Percentiles rank a stretch among this genome's conserved stretches.
Evolutionary conservation across 331 rosid genomes (phyloP).

Genomic region (Cucumis variabilis): DNA sequence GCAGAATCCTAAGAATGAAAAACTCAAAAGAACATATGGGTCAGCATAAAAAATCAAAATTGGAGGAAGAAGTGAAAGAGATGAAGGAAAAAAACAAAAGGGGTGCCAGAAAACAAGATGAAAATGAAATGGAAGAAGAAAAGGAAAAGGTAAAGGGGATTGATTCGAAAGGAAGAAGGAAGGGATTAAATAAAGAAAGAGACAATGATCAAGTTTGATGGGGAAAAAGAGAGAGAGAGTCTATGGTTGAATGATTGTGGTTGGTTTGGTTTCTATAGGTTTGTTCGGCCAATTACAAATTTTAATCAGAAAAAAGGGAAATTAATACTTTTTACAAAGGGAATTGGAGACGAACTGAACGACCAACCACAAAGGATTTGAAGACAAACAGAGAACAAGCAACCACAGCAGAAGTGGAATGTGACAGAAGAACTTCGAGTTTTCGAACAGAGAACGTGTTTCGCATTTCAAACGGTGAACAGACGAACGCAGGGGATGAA

Average conservation of each 20-base stretch:
- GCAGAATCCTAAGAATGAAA: background rate
- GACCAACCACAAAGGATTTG: no score
- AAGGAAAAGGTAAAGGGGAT: background rate
- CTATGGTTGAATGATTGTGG: conserved; percentile 24
- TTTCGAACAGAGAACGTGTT: no score
- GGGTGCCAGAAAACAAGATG: background rate
- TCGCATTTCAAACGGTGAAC: no score
- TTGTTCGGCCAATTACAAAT: background rate
- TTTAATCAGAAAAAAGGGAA: no score
- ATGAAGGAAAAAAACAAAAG: background rate
- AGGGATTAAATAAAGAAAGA: conserved; percentile 3
- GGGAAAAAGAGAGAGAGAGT: background rate
- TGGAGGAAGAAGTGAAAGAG: conserved; percentile 3
- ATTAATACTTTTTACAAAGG: no score
- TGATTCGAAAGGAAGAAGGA: conserved; percentile 23
- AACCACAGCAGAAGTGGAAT: no score
- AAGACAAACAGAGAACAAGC: no score
- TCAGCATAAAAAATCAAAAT: background rate
- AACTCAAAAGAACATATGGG: background rate
- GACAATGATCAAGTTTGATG: conserved; percentile 18
- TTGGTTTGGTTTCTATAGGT: background rate
- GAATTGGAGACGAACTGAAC: no score
- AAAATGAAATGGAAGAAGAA: background rate
- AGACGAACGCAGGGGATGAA: no score
- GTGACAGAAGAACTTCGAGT: no score